These are phyloP conservation scores for Skeletonema marinoi DNA, from an alignment of 108 stramenopile species.

Conservation along the genomic window DNA sequence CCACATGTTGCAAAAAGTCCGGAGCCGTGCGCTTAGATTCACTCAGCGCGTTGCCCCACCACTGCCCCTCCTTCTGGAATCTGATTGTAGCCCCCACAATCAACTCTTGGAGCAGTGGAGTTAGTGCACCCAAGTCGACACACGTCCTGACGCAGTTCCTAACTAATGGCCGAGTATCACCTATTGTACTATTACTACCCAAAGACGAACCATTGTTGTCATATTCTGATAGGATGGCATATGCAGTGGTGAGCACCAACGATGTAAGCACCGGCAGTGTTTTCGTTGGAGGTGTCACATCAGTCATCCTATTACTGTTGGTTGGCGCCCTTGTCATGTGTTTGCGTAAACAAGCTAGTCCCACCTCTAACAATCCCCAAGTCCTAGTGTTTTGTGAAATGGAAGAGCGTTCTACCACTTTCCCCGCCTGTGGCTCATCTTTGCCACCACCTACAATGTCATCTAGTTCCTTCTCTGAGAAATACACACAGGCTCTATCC, in stretches of 20 bases:
- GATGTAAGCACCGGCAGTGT: constrained; percentile 18
- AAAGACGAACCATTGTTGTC: background rate
- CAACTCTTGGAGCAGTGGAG: constrained; percentile 31
- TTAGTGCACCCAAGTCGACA: constrained; percentile 35
- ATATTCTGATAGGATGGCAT: constrained; percentile 39
- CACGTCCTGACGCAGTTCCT: constrained; percentile 40
- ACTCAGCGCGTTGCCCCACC: constrained; percentile 24
- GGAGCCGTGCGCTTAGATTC: constrained; percentile 25
- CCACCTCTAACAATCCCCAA: constrained; percentile 55
- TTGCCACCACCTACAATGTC: constrained; percentile 1
- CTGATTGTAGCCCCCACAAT: constrained; percentile 24
- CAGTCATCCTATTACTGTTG: background rate
- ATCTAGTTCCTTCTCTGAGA: constrained; percentile 17
- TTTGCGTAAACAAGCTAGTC: constrained; percentile 44
- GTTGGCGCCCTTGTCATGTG: constrained; percentile 20
- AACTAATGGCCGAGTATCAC: constrained; percentile 35
- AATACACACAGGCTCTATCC: constrained; percentile 66
- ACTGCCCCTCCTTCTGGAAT: constrained; percentile 25
- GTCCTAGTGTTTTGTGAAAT: constrained; percentile 17
- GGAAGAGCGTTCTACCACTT: constrained; percentile 32
- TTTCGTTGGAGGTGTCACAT: background rate
- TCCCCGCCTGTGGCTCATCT: constrained; percentile 19
- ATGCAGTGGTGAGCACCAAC: constrained; percentile 26
- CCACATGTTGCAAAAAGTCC: constrained; percentile 44
- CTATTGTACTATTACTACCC: background rate